These are phyloP conservation scores for Epichloe bromicola DNA, from an alignment of 2,329 filamentous ascomycete species.

Conservation along the genomic window DNA sequence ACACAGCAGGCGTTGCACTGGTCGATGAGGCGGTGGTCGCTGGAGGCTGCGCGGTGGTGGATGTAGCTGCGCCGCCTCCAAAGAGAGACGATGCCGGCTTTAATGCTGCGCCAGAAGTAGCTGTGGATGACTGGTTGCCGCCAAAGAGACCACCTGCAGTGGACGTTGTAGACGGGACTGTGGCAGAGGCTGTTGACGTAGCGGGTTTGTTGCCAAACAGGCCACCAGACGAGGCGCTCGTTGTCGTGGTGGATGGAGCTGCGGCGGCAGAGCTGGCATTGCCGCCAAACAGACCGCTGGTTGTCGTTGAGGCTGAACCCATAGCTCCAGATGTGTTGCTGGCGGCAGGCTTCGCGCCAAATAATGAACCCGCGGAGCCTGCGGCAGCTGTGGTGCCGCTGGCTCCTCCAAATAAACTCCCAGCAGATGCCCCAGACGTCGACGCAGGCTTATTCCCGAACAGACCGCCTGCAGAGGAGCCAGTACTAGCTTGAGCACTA, in stretches of 20 bases:
- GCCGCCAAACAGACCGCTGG: slow-evolving; percentile 20
- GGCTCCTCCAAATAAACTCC: slow-evolving; percentile 15
- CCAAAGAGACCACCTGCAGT: slow-evolving; percentile 20
- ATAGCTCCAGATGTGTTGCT: slow-evolving; percentile 20
- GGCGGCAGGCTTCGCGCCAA: slow-evolving; percentile 27
- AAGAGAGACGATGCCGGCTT: slow-evolving; percentile 10
- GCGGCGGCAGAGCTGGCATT: slow-evolving; percentile 13
- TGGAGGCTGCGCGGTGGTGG: slow-evolving; percentile 16
- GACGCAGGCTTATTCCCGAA: slow-evolving; percentile 14
- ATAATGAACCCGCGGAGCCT: slow-evolving; percentile 19
- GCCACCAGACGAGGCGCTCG: slow-evolving; percentile 15
- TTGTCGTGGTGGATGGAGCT: slow-evolving; percentile 12
- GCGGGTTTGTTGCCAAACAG: slow-evolving; percentile 23
- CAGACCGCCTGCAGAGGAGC: slow-evolving; percentile 9
- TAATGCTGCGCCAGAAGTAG: slow-evolving; percentile 2
- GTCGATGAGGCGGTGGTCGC: slow-evolving; percentile 15
- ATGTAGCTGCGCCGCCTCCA: slow-evolving; percentile 12
- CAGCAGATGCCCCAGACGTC: slow-evolving; percentile 9
- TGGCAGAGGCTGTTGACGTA: slow-evolving; percentile 15
- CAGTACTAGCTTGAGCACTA: slow-evolving; percentile 10
- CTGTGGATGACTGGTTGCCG: slow-evolving; percentile 8
- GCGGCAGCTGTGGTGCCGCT: slow-evolving; percentile 10
- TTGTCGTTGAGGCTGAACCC: slow-evolving; percentile 19
- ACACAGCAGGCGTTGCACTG: slow-evolving; percentile 14
- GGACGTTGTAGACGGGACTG: slow-evolving; percentile 18